Base-by-base conservation (phyloP, 2,329 filamentous ascomycete genomes). In the Fusarium coffeatum region DNA sequence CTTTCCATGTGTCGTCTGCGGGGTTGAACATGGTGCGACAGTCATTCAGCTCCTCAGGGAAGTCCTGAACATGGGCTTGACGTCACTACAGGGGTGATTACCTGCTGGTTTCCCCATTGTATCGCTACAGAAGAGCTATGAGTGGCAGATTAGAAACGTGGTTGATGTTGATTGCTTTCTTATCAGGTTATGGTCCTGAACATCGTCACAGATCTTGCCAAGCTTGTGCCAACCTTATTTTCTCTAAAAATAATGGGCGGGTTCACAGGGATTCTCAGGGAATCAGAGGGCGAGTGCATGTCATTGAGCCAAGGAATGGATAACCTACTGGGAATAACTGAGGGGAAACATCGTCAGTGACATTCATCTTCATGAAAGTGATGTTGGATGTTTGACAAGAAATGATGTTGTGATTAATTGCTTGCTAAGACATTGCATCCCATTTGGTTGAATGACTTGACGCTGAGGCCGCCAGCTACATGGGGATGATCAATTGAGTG, bases 151-250 rank as follows among this genome's bases (percentile, higher is more conserved):
- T 42, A 22, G 58, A 1, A n/a, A 46, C 7, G 0, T 2, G 16
- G 32, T 37, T 1, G 16, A 42, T 34, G 8, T 51, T 51, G 43
- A 40, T 42, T 42, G 28, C 23, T 23, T 46, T 22, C 40, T 13
- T 23, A 62, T 37, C 40, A 62, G 30, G 42, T 45, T 53, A 30
- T 41, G 49, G n/a, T 48, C 34, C 34, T 18, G 25, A 32, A 32
- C n/a, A 20, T 47, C 30, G 30, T 28, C 40, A 54, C 20, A 54
- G 22, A 63, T 48, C 30, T 22, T 37, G 59, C 59, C 46, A 64
- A 59, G 60, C 41, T 65, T 30, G 40, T 50, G 40, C 40, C 34
- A 64, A 64, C 51, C 62, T 64, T 64, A 64, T 65, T 64, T 64
- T 20, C 25, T 28, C 60, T 64, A 64, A 64, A 65, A 65, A 65